These are phyloP conservation scores for Didymella lethalis DNA, from an alignment of 2,329 filamentous ascomycete genomes.

Conservation along the genomic window DNA sequence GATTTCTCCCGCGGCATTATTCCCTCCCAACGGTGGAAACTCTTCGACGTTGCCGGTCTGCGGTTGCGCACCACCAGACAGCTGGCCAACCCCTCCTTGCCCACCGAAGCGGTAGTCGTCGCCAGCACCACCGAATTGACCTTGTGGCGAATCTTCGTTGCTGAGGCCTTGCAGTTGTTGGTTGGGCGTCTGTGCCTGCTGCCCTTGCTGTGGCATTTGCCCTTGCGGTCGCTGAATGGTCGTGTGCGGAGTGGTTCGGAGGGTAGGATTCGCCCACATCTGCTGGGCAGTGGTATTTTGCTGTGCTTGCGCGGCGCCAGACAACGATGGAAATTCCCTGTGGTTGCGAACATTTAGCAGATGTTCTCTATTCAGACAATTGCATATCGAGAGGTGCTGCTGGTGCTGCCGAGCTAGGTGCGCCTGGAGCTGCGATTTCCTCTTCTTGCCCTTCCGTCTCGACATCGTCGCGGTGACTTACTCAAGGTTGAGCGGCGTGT, in stretches of 20 bases:
- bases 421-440: not conserved
- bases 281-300: conserved; percentile 61
- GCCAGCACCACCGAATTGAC: conserved; percentile 60
- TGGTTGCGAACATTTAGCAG: conserved; percentile 35
- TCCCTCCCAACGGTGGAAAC: conserved; percentile 66
- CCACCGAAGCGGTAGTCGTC: conserved; percentile 66
- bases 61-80: conserved; percentile 59
- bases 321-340: conserved; percentile 70
- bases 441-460: not conserved
- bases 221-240: conserved; percentile 62
- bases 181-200: conserved; percentile 49
- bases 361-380: conserved; percentile 8
- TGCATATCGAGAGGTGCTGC: not conserved
- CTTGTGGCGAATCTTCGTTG: conserved; percentile 54
- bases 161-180: conserved; percentile 54
- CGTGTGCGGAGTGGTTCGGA: conserved; percentile 62
- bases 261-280: conserved; percentile 65
- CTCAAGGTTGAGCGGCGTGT: conserved; percentile 64
- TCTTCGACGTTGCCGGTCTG: conserved; percentile 67
- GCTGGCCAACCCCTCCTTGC: conserved; percentile 61
- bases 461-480: conserved; percentile 51
- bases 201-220: conserved; percentile 44
- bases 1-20: conserved; percentile 61
- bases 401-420: not conserved
- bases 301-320: conserved; percentile 63